A percentile compares a stretch with the other conserved stretches of the same genome.
Evolutionary conservation across 1,284 basidiomycete species (phyloP).

Genomic region (Caloboletus firmus): DNA sequence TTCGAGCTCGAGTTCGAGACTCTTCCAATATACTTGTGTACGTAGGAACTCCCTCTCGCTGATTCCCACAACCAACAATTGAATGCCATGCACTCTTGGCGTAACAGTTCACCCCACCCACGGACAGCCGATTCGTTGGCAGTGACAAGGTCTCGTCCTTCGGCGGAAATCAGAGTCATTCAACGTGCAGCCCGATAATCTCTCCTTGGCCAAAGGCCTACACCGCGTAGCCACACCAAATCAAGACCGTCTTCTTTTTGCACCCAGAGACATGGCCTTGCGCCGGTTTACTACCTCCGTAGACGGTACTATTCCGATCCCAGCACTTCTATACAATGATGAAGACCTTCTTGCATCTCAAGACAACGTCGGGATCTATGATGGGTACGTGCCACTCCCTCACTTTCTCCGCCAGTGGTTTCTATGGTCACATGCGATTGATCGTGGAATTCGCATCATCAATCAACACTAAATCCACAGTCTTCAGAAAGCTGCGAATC

Average conservation of each 20-base stretch:
- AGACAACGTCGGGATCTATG: slow-evolving; percentile 84
- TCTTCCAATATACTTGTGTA: slow-evolving; percentile 10
- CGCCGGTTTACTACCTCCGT: slow-evolving; percentile 53
- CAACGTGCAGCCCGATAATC: neutral
- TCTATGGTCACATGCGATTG: slow-evolving; percentile 18
- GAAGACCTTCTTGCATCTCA: slow-evolving; percentile 75
- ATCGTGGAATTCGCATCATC: slow-evolving; percentile 18
- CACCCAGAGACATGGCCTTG: slow-evolving; percentile 44
- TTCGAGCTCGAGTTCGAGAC: slow-evolving; percentile 4
- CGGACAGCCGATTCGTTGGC: slow-evolving; percentile 12
- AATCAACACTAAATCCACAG: slow-evolving; percentile 48
- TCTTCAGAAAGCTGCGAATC: slow-evolving; percentile 73
- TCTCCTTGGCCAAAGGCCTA: too few species aligned
- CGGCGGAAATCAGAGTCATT: slow-evolving; percentile 15
- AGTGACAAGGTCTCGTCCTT: slow-evolving; percentile 4
- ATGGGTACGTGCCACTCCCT: slow-evolving; percentile 61
- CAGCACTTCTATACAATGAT: slow-evolving; percentile 73
- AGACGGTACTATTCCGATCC: slow-evolving; percentile 73
- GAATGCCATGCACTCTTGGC: slow-evolving; percentile 7
- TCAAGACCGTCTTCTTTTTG: slow-evolving; percentile 7
- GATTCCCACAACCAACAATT: slow-evolving; percentile 14
- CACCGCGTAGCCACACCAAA: slow-evolving; percentile 1
- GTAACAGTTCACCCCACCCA: slow-evolving; percentile 2
- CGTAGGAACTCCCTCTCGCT: slow-evolving; percentile 5
- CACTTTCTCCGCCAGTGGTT: slow-evolving; percentile 11